phyloP scores from a whole-genome alignment of 257 asterid species.

The Solanum neorickii region DNA sequence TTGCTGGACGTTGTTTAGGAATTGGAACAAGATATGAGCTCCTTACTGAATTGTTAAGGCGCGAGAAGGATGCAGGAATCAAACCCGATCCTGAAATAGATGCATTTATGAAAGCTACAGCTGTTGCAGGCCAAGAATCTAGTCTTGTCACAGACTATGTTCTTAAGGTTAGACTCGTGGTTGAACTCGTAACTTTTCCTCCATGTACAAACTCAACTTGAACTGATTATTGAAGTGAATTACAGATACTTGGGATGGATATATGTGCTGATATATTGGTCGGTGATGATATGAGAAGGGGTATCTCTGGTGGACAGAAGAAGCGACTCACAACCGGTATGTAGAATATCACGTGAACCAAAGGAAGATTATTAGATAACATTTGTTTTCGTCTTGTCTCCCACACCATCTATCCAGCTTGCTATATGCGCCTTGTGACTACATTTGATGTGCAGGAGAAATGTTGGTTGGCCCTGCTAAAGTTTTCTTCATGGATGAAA shows the following conservation, averaged over 20 bases:
- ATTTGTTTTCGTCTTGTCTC: not conserved
- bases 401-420: not conserved
- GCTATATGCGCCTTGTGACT: not conserved
- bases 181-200: not conserved
- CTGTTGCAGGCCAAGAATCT: constrained; percentile 79
- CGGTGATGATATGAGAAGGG: constrained; percentile 90
- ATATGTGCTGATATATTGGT: constrained; percentile 83
- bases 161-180: constrained; percentile 52
- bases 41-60: constrained; percentile 59
- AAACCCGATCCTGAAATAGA: constrained; percentile 88
- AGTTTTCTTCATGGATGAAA: constrained; percentile 95
- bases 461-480: constrained; percentile 96
- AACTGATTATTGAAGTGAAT: not conserved
- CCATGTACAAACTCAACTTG: not conserved
- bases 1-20: constrained; percentile 87
- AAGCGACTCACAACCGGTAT: constrained; percentile 88
- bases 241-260: constrained; percentile 88
- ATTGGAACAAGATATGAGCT: constrained; percentile 88
- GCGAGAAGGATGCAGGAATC: constrained; percentile 74
- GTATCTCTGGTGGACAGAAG: constrained; percentile 97
- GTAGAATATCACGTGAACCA: not conserved
- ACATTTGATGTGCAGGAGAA: constrained; percentile 44
- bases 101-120: constrained; percentile 93
- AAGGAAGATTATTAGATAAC: not conserved
- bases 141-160: constrained; percentile 79